These are phyloP conservation scores for Ceratocystis lukuohia DNA, from an alignment of 2,329 filamentous ascomycete species.

Conservation along the genomic window DNA sequence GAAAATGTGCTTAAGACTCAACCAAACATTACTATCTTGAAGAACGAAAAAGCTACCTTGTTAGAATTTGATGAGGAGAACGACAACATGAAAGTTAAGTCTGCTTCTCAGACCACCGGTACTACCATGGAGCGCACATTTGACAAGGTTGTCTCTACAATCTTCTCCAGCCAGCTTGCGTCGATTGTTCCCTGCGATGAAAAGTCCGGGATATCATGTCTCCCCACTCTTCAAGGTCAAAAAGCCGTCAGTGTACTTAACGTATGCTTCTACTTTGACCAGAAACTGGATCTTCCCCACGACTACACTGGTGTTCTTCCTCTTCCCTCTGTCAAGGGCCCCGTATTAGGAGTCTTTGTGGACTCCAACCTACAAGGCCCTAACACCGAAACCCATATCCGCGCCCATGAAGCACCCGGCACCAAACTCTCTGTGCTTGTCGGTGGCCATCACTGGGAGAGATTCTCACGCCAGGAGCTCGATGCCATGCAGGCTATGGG, in stretches of 20 bases:
- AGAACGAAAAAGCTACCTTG: slow-evolving; percentile 21
- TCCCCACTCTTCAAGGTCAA: slow-evolving; percentile 39
- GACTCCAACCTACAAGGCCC: slow-evolving; percentile 49
- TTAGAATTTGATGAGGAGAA: not conserved
- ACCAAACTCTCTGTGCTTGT: slow-evolving; percentile 92
- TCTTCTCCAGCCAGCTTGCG: slow-evolving; percentile 37
- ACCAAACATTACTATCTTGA: slow-evolving; percentile 15
- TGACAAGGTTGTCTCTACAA: slow-evolving; percentile 52
- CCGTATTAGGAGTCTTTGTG: slow-evolving; percentile 82
- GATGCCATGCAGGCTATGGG: slow-evolving; percentile 59
- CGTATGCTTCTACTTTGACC: slow-evolving; percentile 74
- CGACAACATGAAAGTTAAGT: slow-evolving; percentile 2
- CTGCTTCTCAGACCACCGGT: not conserved
- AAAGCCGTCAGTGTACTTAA: slow-evolving; percentile 74
- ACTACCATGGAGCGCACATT: slow-evolving; percentile 25
- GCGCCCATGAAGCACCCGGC: slow-evolving; percentile 36
- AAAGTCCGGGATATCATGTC: slow-evolving; percentile 25
- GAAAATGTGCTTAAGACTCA: slow-evolving; percentile 11
- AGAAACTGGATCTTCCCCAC: slow-evolving; percentile 46
- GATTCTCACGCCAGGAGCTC: slow-evolving; percentile 41
- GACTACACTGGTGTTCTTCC: slow-evolving; percentile 86
- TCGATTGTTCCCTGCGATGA: slow-evolving; percentile 14
- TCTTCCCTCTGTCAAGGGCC: slow-evolving; percentile 63
- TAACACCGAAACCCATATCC: slow-evolving; percentile 34
- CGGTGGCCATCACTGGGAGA: slow-evolving; percentile 82